Base-by-base conservation (phyloP, 208 protist genomes). In the Trypanosoma boissoni region DNA sequence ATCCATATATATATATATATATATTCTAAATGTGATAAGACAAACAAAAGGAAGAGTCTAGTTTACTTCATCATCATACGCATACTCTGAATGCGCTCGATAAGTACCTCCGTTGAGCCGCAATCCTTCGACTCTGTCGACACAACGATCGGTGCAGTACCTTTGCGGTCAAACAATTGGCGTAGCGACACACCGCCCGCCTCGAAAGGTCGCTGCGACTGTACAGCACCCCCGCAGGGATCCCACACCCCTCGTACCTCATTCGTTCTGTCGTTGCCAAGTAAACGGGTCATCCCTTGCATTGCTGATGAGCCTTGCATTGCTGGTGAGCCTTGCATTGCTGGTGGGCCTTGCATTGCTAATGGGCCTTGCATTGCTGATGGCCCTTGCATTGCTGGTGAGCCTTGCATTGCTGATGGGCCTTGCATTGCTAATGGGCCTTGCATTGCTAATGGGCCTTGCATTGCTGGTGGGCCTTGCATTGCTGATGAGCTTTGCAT, bases 51-150 rank as follows among this genome's bases (percentile, higher is more conserved):
- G 8, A 39, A 39, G 12, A 39, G 34, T 39, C 34, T 39, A 16
- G 12, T 6, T 39, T 39, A 58, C 12, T 58, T 41, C 59, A 65
- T 65, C 29, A 31, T 34, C 27, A 50, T 41, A 28, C 59, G 32
- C 49, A 65, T 65, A 29, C 45, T 9, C 0, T 51, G 36, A 31
- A 65, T 65, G 16, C 59, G 59, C n/a, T 36, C 37, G 21, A 65
- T 14, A 3, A 65, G 24, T 29, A 65, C 3, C 0, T 65, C 59
- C 5, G 59, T 65, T 55, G 50, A 65, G 18, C 23, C 28, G 12
- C 9, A 23, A 42, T 20, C n/a, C 16, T 29, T 37, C 14, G 1
- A 29, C 3, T 8, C 14, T 31, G 28, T n/a, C 10, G 50, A 65
- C 21, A 6, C 3, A 27, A 45, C 2, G 29, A 20, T 12, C 0